phyloP scores from a whole-genome alignment of 352 stramenopile genomes.

The Globisporangium irregulare region DNA sequence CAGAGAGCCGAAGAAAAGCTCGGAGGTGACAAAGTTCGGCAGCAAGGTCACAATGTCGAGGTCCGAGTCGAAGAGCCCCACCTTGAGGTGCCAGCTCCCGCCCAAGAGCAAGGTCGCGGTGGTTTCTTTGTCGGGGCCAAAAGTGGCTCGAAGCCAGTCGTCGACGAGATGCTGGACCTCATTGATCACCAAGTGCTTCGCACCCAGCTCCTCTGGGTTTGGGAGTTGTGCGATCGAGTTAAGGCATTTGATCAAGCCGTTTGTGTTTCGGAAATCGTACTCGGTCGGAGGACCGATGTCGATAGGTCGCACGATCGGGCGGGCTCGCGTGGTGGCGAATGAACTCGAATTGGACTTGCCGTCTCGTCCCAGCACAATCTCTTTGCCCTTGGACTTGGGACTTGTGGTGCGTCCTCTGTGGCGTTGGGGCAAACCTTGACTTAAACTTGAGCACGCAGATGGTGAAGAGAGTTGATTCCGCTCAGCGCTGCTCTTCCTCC shows the following conservation, averaged over 20 bases:
- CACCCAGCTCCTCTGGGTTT: conserved; percentile 51
- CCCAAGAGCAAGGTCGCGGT: conserved; percentile 69
- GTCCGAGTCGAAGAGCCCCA: conserved; percentile 70
- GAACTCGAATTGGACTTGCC: neutral
- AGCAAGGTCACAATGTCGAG: conserved; percentile 78
- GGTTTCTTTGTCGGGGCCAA: conserved; percentile 30
- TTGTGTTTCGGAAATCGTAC: conserved; percentile 80
- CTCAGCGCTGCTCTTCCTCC: neutral
- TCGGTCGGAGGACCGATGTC: conserved; percentile 57
- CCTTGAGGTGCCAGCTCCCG: conserved; percentile 81
- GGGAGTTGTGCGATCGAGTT: conserved; percentile 61
- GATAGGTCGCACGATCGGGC: conserved; percentile 53
- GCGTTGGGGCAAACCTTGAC: neutral
- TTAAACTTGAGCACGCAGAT: neutral
- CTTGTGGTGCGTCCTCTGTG: conserved; percentile 10
- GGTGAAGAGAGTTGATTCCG: neutral
- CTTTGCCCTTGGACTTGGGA: conserved; percentile 2
- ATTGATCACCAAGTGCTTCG: conserved; percentile 76
- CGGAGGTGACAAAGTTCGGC: conserved; percentile 52
- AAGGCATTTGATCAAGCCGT: conserved; percentile 78
- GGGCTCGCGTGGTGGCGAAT: conserved; percentile 29
- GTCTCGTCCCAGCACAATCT: neutral
- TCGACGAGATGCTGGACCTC: conserved; percentile 73
- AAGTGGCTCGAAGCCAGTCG: conserved; percentile 56
- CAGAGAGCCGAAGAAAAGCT: conserved; percentile 69